Conservation (phyloP, 176 grass and related monocot species). For the Raddia distichophylla region DNA sequence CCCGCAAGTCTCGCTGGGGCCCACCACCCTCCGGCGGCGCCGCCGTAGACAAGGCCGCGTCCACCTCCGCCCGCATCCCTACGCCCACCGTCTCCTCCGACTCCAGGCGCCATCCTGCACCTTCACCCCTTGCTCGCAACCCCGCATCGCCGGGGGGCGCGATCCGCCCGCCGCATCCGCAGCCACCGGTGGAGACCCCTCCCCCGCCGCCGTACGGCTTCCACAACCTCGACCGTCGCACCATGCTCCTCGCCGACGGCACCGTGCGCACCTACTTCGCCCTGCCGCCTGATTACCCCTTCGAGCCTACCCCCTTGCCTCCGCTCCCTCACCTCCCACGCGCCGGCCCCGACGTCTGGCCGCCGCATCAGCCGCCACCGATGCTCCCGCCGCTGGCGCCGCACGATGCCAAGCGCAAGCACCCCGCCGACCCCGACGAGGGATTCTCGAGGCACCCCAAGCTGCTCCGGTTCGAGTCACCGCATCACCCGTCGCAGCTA, state of each 20-base stretch:
- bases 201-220: conserved; percentile 59
- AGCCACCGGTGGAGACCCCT: conserved; percentile 42
- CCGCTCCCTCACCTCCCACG: conserved; percentile 38
- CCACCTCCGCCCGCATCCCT: conserved; percentile 47
- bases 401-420: conserved; percentile 56
- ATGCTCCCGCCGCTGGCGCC: conserved; percentile 31
- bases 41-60: conserved; percentile 40
- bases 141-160: conserved; percentile 33
- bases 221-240: conserved; percentile 69
- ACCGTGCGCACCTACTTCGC: conserved; percentile 69
- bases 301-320: conserved; percentile 40
- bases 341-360: conserved; percentile 46
- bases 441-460: conserved; percentile 64
- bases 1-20: conserved; percentile 46
- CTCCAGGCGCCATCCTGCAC: conserved; percentile 39
- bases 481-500: conserved; percentile 23
- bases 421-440: conserved; percentile 48
- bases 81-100: conserved; percentile 37
- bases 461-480: conserved; percentile 55
- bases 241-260: conserved; percentile 58
- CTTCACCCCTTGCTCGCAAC: conserved; percentile 37
- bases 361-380: conserved; percentile 41
- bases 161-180: conserved; percentile 36
- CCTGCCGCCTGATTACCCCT: conserved; percentile 63
- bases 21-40: conserved; percentile 25